Base-by-base conservation (phyloP, 495 filamentous ascomycete genomes). In the Daldinia vernicosa region DNA sequence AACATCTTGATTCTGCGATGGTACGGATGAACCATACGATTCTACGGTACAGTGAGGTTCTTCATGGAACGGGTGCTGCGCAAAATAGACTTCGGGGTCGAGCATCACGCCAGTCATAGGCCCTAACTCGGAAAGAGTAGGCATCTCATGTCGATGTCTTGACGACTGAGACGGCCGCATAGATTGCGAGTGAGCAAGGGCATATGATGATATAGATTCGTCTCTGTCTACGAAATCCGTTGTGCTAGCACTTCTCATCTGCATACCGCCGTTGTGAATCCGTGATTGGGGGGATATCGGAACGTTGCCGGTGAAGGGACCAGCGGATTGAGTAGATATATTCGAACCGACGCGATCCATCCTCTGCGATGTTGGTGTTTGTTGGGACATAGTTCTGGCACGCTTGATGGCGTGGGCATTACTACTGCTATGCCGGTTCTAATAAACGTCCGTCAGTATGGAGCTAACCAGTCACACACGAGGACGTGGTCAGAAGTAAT, bases 311-410 rank as follows among this genome's bases (percentile, higher is more conserved):
- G 75, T 77, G 26, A 75, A 77, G 15, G 75, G 75, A 4, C 70
- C 73, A 43, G 75, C 75, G 39, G 75, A 77, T 26, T 70, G 74
- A 4, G 74, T 67, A 11, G 75, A 77, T 24, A 77, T 51, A 47
- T 76, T 77, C 30, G 75, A 77, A 62, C 69, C 63, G 52, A 62
- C 33, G 30, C 75, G 75, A 58, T 76, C 75, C 75, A 77, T 77
- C 71, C 69, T 76, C 40, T 72, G 70, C 12, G 75, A 77, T 0
- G 56, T 55, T 12, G 71, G 74, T 14, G 57, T 51, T 52, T 77
- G 75, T 64, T 77, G 75, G 28, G 75, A 77, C 75, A 76, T 74
- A 66, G 75, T 77, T 57, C 75, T 75, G 33, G 67, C 70, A 72
- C 74, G 70, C 63, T 77, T 77, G 60, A 74, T 60, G 39, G 75